These are phyloP conservation scores for Bolboschoenoplectus hybrid DNA, from an alignment of 202 grass and related monocot genomes.

Conservation along the genomic window DNA sequence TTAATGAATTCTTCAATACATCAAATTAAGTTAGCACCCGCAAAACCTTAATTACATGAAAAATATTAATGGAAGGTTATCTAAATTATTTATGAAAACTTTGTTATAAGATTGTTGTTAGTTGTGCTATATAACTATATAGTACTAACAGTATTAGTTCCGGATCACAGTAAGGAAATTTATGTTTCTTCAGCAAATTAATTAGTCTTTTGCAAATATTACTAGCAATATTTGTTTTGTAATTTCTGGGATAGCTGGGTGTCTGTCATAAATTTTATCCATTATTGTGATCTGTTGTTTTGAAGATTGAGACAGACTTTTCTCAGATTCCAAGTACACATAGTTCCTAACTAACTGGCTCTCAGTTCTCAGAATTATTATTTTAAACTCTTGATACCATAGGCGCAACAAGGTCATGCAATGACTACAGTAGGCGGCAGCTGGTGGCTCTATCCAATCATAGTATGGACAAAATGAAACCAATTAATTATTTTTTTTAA, in stretches of 20 bases:
- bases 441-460: conserved; percentile 7
- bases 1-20: neutral
- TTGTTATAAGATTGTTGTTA: neutral
- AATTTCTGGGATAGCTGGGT: neutral
- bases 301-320: conserved; percentile 31
- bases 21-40: neutral
- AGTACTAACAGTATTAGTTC: conserved; percentile 10
- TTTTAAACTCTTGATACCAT: conserved; percentile 17
- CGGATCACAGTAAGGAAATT: neutral
- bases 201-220: conserved; percentile 16
- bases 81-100: neutral
- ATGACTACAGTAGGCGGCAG: neutral
- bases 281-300: conserved; percentile 22
- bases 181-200: neutral
- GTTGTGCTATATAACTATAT: neutral
- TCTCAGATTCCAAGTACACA: conserved; percentile 39
- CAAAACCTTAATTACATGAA: neutral
- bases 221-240: neutral
- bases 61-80: neutral
- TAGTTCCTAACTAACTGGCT: conserved; percentile 26
- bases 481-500: conserved; percentile 3
- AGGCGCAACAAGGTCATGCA: conserved; percentile 14
- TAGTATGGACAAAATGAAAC: conserved; percentile 32
- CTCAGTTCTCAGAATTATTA: conserved; percentile 30
- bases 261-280: neutral